Conservation (phyloP, 768 basidiomycete genomes). For the Phlegmacium glaucopus region DNA sequence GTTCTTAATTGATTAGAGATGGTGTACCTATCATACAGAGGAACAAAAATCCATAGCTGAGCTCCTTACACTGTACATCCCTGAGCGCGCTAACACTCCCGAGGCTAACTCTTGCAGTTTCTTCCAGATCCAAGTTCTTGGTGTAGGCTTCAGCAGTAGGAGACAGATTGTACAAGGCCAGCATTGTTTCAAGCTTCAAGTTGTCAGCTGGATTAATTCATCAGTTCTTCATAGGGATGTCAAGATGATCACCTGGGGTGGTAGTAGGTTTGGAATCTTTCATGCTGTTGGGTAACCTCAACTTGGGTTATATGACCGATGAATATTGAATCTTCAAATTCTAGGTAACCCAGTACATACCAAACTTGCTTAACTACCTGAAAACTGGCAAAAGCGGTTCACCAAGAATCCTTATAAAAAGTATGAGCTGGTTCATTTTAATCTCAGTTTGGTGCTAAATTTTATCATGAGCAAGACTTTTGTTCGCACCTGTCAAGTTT, state of each 20-base stretch:
- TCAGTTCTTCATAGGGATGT: neutral
- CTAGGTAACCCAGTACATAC: neutral
- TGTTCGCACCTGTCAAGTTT: too few relatives aligned
- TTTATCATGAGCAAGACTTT: too few relatives aligned
- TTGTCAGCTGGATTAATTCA: slow-evolving; percentile 65
- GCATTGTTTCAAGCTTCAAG: slow-evolving; percentile 90
- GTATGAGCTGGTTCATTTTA: too few relatives aligned
- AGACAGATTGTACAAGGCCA: slow-evolving; percentile 86
- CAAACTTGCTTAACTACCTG: too few relatives aligned
- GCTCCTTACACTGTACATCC: slow-evolving; percentile 75
- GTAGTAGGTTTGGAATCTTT: slow-evolving; percentile 62
- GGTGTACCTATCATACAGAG: too few relatives aligned
- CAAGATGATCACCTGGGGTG: slow-evolving; percentile 56
- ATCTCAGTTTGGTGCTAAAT: too few relatives aligned
- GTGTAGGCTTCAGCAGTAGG: slow-evolving; percentile 60
- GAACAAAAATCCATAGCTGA: too few relatives aligned
- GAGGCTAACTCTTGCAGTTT: slow-evolving; percentile 68
- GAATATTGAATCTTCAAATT: slow-evolving; percentile 1
- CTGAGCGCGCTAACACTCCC: slow-evolving; percentile 81
- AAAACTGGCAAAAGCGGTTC: too few relatives aligned
- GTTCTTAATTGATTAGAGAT: too few relatives aligned
- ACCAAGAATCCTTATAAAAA: too few relatives aligned
- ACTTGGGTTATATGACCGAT: slow-evolving; percentile 13
- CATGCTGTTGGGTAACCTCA: slow-evolving; percentile 70
- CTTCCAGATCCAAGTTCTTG: slow-evolving; percentile 76